phyloP scores from a whole-genome alignment of 140 eudicot species.

The Bidens hawaiensis region DNA sequence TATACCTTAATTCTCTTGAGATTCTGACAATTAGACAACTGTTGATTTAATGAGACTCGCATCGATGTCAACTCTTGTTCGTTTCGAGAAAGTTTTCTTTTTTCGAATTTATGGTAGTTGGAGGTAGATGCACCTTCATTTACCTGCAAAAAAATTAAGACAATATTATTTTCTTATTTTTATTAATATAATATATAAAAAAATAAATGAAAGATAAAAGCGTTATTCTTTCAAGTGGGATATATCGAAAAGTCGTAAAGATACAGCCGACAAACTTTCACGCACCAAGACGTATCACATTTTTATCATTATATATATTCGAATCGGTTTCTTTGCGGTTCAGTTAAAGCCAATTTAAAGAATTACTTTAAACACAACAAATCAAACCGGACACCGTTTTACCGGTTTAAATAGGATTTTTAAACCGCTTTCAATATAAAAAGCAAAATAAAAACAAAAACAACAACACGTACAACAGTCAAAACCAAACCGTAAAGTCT shows the following conservation, averaged over 20 bases:
- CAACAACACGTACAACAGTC: too few species aligned
- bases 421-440: too few species aligned
- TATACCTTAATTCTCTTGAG: conserved; percentile 25
- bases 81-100: conserved; percentile 11
- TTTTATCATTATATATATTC: conserved; percentile 7
- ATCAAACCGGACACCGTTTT: too few species aligned
- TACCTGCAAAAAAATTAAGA: conserved; percentile 14
- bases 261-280: conserved; percentile 32
- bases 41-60: background rate
- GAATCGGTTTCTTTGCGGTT: too few species aligned
- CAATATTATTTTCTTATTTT: background rate
- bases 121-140: conserved; percentile 28
- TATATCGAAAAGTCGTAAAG: conserved; percentile 22
- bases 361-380: too few species aligned
- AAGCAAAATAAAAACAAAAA: too few species aligned
- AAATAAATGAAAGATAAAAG: background rate
- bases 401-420: too few species aligned
- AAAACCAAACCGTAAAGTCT: too few species aligned
- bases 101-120: conserved; percentile 14
- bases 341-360: too few species aligned
- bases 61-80: background rate
- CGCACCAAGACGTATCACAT: conserved; percentile 14
- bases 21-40: background rate
- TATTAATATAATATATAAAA: too few species aligned
- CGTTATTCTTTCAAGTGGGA: conserved; percentile 13